Conservation (phyloP, 2,329 filamentous ascomycete genomes). For the Fusarium falciforme region DNA sequence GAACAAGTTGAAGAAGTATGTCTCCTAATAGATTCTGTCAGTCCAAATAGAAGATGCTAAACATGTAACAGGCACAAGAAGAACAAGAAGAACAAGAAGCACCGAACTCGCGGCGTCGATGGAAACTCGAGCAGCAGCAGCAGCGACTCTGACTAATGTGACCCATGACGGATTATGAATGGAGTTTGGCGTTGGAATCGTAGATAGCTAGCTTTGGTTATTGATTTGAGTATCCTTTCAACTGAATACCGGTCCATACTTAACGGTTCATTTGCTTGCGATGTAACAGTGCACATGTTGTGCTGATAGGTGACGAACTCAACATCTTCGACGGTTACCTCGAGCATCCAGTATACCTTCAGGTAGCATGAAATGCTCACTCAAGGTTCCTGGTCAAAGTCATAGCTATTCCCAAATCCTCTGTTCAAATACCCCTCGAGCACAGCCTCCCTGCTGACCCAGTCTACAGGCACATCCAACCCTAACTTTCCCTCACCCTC, state of each 20-base stretch:
- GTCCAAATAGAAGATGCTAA: not conserved
- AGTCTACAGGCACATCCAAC: constrained; percentile 64
- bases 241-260: too few relatives aligned
- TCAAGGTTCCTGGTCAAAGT: constrained; percentile 63
- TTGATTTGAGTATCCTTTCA: not conserved
- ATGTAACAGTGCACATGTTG: not conserved
- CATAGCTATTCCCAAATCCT: constrained; percentile 71
- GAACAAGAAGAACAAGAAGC: constrained; percentile 47
- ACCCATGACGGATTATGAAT: not conserved
- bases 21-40: not conserved
- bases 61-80: constrained; percentile 47
- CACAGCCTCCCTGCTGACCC: constrained; percentile 56
- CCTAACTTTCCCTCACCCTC: constrained; percentile 49
- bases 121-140: constrained; percentile 35
- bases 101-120: constrained; percentile 37
- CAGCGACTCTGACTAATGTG: constrained; percentile 45
- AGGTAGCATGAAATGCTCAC: not conserved
- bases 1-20: constrained; percentile 52
- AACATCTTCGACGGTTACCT: not conserved
- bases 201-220: not conserved
- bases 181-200: constrained; percentile 23
- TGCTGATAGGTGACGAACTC: not conserved
- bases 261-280: not conserved
- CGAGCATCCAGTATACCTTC: not conserved
- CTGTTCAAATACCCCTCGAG: constrained; percentile 63